Percentiles rank a stretch among this genome's conserved stretches.
Evolutionary conservation across 371 early-diverging fungal species (phyloP).

Genomic region (Lichtheimia corymbifera): DNA sequence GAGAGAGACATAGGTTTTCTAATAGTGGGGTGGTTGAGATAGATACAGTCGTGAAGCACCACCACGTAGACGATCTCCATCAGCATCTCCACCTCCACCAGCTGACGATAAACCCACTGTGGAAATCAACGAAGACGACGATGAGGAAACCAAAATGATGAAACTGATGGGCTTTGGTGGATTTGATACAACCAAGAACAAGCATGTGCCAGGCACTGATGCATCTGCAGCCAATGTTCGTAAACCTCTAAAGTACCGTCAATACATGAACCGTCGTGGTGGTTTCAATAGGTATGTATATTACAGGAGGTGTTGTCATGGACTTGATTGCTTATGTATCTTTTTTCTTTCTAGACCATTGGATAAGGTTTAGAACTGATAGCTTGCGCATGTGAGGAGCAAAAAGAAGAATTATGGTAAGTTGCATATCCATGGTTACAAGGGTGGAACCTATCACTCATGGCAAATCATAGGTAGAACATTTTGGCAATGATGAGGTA

Average conservation of each 20-base stretch:
- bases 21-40: neutral
- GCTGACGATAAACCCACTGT: conserved; percentile 11
- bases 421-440: too few species aligned
- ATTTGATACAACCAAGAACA: conserved; percentile 87
- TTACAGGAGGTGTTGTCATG: neutral
- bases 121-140: conserved; percentile 39
- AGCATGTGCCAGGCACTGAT: conserved; percentile 69
- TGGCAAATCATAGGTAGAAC: too few species aligned
- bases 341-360: conserved; percentile 30
- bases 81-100: conserved; percentile 1
- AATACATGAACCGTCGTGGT: conserved; percentile 94
- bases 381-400: too few species aligned
- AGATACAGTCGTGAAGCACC: conserved; percentile 3
- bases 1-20: too few species aligned
- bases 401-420: too few species aligned
- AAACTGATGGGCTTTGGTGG: conserved; percentile 85
- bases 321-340: neutral
- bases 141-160: conserved; percentile 54
- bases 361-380: conserved; percentile 24
- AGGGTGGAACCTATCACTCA: too few species aligned
- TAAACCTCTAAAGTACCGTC: conserved; percentile 83
- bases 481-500: too few species aligned
- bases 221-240: conserved; percentile 70
- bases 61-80: conserved; percentile 10
- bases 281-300: conserved; percentile 79